Evolutionary conservation across 306 rosid genomes (phyloP).

Genomic region (Inga laurina): DNA sequence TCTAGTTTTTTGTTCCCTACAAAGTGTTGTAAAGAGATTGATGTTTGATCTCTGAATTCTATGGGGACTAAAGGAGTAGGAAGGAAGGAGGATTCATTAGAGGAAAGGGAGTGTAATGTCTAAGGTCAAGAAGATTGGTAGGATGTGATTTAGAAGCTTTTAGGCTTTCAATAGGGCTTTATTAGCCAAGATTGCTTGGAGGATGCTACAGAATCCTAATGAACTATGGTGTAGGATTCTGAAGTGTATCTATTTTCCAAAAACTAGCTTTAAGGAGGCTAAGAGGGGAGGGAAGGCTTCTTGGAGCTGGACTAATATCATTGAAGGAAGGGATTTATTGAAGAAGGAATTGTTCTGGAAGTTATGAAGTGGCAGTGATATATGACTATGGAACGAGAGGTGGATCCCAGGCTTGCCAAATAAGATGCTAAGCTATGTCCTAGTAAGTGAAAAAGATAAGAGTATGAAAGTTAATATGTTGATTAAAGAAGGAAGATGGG

Average conservation of each 20-base stretch:
- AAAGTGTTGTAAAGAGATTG: too few species aligned
- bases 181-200: background rate
- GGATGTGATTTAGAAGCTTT: background rate
- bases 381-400: background rate
- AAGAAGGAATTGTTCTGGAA: too few species aligned
- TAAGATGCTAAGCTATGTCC: too few species aligned
- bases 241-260: background rate
- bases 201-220: background rate
- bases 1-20: too few species aligned
- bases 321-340: too few species aligned
- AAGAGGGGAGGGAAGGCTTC: too few species aligned
- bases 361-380: accelerated
- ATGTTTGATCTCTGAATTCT: background rate
- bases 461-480: too few species aligned
- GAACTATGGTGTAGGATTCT: background rate
- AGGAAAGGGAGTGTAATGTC: too few species aligned
- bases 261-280: too few species aligned
- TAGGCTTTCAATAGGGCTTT: background rate
- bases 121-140: background rate
- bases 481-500: background rate
- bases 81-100: background rate
- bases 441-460: too few species aligned
- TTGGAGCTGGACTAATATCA: too few species aligned
- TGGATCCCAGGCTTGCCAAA: too few species aligned
- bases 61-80: background rate